These are phyloP conservation scores for Aspergillus sclerotiicarbonarius DNA, from an alignment of 495 filamentous ascomycete genomes.

Conservation along the genomic window DNA sequence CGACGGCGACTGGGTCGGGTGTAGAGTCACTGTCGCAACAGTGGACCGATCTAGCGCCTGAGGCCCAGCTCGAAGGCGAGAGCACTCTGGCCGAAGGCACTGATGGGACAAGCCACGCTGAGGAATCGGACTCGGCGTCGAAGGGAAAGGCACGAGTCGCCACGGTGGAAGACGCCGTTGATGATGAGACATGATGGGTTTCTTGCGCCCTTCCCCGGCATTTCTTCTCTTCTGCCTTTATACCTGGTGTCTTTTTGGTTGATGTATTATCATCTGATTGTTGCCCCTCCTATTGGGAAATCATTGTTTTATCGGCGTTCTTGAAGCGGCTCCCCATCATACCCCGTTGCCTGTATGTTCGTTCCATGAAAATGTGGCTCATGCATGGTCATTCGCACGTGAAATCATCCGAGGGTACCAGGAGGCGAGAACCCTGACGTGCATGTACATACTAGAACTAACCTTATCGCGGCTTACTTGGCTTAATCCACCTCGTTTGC, in stretches of 20 bases:
- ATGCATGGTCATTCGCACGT: not conserved
- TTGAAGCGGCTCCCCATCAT: slow-evolving; percentile 2
- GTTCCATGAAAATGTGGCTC: not conserved
- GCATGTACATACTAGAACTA: slow-evolving; percentile 1
- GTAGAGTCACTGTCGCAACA: slow-evolving; percentile 35
- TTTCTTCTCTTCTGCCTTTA: not conserved
- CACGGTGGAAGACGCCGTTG: slow-evolving; percentile 49
- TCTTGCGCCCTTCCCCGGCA: not conserved
- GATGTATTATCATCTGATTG: slow-evolving; percentile 1
- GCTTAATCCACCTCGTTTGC: not conserved
- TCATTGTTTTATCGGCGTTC: slow-evolving; percentile 3
- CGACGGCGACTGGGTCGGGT: slow-evolving; percentile 15
- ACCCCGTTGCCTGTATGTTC: not conserved
- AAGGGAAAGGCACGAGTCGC: slow-evolving; percentile 48
- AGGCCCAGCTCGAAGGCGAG: slow-evolving; percentile 19
- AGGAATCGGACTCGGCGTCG: slow-evolving; percentile 21
- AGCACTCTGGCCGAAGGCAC: slow-evolving; percentile 5
- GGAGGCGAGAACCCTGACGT: not conserved
- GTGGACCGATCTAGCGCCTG: slow-evolving; percentile 35
- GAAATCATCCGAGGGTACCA: not conserved
- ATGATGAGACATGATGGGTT: slow-evolving; percentile 38
- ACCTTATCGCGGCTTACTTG: not conserved
- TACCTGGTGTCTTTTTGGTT: slow-evolving; percentile 3
- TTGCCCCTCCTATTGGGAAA: not conserved
- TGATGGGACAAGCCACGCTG: not conserved